Percentiles rank a stretch among this genome's conserved stretches.
Conservation (phyloP, 805 yeast genomes). For the Maudiozyma pseudohumilis region DNA sequence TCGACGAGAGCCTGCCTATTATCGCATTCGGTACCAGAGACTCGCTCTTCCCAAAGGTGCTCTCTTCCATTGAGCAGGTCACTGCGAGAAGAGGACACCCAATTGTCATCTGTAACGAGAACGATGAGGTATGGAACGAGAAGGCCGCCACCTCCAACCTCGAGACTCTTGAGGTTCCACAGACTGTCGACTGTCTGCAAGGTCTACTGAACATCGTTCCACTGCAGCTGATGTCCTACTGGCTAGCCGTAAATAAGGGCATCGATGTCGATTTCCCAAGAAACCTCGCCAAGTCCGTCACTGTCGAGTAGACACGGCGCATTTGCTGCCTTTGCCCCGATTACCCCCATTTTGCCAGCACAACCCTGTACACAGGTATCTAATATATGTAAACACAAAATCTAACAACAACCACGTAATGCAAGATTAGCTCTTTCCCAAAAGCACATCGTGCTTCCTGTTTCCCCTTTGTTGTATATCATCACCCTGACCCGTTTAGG, state of each 20-base stretch:
- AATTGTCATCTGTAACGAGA: slow-evolving; percentile 82
- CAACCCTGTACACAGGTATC: too few species aligned
- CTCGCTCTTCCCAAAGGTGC: slow-evolving; percentile 89
- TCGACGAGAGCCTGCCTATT: slow-evolving; percentile 87
- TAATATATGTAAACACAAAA: too few species aligned
- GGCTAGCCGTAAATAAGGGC: slow-evolving; percentile 92
- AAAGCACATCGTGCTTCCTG: too few species aligned
- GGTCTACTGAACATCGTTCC: slow-evolving; percentile 93
- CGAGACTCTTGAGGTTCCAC: slow-evolving; percentile 82
- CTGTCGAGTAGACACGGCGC: slow-evolving; percentile 88
- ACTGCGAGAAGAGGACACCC: slow-evolving; percentile 97
- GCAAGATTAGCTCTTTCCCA: too few species aligned
- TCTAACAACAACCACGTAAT: too few species aligned
- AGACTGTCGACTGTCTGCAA: slow-evolving; percentile 94
- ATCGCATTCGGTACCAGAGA: slow-evolving; percentile 95
- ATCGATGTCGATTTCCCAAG: slow-evolving; percentile 98
- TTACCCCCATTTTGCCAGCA: too few species aligned
- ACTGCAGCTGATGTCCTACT: slow-evolving; percentile 88
- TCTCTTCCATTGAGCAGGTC: slow-evolving; percentile 92
- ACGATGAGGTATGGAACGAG: slow-evolving; percentile 48
- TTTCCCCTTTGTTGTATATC: too few species aligned
- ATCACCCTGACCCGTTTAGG: too few species aligned
- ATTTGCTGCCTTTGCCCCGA: too few species aligned
- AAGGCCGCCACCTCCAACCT: slow-evolving; percentile 34
- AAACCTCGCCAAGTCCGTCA: slow-evolving; percentile 95